Evolutionary conservation across 2,329 filamentous ascomycete genomes (phyloP).

Genomic region (Verticillium isaacii): DNA sequence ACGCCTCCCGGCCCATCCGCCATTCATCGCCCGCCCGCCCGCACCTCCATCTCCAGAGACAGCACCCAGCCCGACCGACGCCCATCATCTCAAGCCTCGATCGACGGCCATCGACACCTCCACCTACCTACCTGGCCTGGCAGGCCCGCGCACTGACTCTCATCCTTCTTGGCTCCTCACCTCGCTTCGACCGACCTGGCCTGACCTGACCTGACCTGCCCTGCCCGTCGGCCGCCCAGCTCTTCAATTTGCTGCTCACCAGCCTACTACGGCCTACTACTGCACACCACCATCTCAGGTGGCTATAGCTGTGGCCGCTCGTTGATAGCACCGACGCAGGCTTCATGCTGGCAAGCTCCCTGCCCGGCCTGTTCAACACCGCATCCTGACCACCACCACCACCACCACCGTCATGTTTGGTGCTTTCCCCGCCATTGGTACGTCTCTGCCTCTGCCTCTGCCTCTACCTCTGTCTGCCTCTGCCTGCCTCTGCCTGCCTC

Average conservation of each 20-base stretch:
- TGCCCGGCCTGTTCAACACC: not conserved
- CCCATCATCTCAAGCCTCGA: not conserved
- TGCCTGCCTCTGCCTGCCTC: slow-evolving; percentile 3
- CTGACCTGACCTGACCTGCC: too few species aligned
- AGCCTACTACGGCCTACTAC: too few species aligned
- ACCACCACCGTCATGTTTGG: slow-evolving; percentile 33
- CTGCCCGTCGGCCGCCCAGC: too few species aligned
- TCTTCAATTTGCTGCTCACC: not conserved
- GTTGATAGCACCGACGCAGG: not conserved
- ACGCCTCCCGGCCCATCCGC: not conserved
- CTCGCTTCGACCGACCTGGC: not conserved
- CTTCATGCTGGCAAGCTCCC: not conserved
- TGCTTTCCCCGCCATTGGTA: slow-evolving; percentile 33
- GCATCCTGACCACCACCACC: not conserved
- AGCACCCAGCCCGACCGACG: not conserved
- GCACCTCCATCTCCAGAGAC: not conserved
- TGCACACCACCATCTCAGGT: not conserved
- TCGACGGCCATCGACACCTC: not conserved
- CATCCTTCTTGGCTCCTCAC: not conserved
- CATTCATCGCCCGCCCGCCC: not conserved
- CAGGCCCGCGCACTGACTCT: not conserved
- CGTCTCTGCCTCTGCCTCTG: slow-evolving; percentile 15
- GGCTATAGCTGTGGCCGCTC: not conserved
- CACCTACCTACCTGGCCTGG: not conserved
- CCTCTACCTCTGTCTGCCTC: not conserved